Evolutionary conservation across 2,329 filamentous ascomycete species (phyloP).

Genomic region (Fonsecaea pedrosoi): DNA sequence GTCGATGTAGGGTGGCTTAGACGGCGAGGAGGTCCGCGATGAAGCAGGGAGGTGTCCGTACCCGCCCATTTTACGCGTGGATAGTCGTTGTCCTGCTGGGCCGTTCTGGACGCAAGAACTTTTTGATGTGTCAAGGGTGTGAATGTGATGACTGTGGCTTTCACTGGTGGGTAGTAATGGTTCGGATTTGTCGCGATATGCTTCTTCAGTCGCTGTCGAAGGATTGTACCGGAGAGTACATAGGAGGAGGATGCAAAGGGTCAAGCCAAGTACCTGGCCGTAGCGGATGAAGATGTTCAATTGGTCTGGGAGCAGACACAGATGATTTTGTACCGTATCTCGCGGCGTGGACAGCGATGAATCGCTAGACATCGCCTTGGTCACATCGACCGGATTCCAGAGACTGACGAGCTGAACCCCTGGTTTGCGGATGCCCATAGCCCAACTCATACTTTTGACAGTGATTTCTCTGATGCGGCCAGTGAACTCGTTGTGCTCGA

Average conservation of each 20-base stretch:
- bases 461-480: conserved; percentile 78
- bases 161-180: conserved; percentile 43
- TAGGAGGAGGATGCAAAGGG: conserved; percentile 51
- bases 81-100: conserved; percentile 26
- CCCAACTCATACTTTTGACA: conserved; percentile 93
- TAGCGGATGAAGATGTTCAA: conserved; percentile 84
- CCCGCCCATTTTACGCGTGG: conserved; percentile 34
- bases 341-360: conserved; percentile 37
- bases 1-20: conserved; percentile 60
- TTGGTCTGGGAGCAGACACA: conserved; percentile 90
- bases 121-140: conserved; percentile 41
- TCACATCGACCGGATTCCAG: conserved; percentile 82
- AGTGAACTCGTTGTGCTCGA: conserved; percentile 75
- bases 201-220: conserved; percentile 40
- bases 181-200: conserved; percentile 41
- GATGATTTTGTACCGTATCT: conserved; percentile 79
- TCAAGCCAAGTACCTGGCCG: conserved; percentile 65
- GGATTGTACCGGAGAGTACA: conserved; percentile 25
- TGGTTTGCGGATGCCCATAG: conserved; percentile 88
- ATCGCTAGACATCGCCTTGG: conserved; percentile 45
- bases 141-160: conserved; percentile 41
- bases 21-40: conserved; percentile 61
- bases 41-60: conserved; percentile 43
- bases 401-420: conserved; percentile 88
- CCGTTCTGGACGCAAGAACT: conserved; percentile 27